These are phyloP conservation scores for Morella rubra DNA, from an alignment of 306 rosid genomes.

Conservation along the genomic window DNA sequence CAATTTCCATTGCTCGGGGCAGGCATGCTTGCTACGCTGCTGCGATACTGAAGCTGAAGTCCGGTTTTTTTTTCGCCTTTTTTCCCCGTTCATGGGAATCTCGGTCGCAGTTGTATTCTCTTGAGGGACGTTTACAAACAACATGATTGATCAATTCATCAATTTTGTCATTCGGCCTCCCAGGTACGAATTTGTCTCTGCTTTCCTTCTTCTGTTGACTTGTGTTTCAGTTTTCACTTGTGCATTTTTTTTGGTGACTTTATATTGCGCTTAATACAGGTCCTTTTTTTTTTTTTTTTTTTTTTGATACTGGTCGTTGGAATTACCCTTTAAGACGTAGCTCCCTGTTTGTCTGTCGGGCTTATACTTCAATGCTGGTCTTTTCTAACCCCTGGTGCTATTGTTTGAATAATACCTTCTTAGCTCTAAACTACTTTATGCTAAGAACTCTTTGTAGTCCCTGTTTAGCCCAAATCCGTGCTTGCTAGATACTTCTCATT, in stretches of 20 bases:
- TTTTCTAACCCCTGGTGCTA: background rate
- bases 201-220: background rate
- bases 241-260: no score
- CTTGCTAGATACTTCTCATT: background rate
- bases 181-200: constrained; percentile 49
- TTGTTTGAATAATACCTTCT: background rate
- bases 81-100: background rate
- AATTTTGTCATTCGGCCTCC: constrained; percentile 97
- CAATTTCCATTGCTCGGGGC: background rate
- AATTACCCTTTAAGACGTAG: no score
- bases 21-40: background rate
- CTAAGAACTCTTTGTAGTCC: background rate
- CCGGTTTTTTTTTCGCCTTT: background rate
- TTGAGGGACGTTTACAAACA: constrained; percentile 54
- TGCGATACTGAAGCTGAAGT: background rate
- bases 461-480: background rate
- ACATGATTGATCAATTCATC: constrained; percentile 94
- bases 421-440: background rate
- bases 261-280: no score
- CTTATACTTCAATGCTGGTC: background rate
- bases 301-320: background rate
- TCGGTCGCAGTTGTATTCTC: constrained; percentile 19
- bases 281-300: no score
- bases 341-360: background rate
- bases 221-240: no score